These are phyloP conservation scores for Bipolaris sorokiniana DNA, from an alignment of 2,329 filamentous ascomycete species.

Conservation along the genomic window DNA sequence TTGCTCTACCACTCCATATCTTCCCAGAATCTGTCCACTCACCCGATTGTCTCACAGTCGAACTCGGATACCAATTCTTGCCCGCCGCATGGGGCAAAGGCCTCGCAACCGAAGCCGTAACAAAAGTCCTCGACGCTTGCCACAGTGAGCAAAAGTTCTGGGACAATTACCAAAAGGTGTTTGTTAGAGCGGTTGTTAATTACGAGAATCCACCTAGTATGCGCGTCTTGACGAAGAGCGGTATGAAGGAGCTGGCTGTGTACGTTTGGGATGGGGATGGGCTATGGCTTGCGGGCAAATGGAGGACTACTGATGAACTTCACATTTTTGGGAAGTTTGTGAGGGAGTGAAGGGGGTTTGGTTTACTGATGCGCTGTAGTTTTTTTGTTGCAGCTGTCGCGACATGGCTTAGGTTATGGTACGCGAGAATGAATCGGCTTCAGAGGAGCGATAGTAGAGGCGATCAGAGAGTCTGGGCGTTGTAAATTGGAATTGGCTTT, in stretches of 20 bases:
- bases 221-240: conserved; percentile 42
- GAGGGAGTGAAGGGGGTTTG: conserved; percentile 1
- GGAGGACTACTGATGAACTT: conserved; percentile 30
- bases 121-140: conserved; percentile 31
- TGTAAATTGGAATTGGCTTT: not conserved
- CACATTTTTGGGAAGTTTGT: conserved; percentile 34
- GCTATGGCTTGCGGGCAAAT: conserved; percentile 34
- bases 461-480: conserved; percentile 2
- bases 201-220: conserved; percentile 36
- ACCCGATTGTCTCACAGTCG: conserved; percentile 27
- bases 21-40: conserved; percentile 13
- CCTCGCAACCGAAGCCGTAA: conserved; percentile 30
- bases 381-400: conserved; percentile 6
- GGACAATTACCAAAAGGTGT: conserved; percentile 35
- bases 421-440: conserved; percentile 5
- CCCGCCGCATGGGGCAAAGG: conserved; percentile 32
- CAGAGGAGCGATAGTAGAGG: conserved; percentile 5
- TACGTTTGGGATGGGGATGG: conserved; percentile 33
- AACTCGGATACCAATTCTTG: conserved; percentile 33
- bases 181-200: conserved; percentile 43
- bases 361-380: not conserved
- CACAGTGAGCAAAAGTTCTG: conserved; percentile 27
- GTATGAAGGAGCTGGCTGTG: conserved; percentile 34
- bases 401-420: conserved; percentile 4
- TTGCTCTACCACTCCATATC: conserved; percentile 22